These are phyloP conservation scores for Phytopythium oedochilum DNA, from an alignment of 352 stramenopile species.

Conservation along the genomic window DNA sequence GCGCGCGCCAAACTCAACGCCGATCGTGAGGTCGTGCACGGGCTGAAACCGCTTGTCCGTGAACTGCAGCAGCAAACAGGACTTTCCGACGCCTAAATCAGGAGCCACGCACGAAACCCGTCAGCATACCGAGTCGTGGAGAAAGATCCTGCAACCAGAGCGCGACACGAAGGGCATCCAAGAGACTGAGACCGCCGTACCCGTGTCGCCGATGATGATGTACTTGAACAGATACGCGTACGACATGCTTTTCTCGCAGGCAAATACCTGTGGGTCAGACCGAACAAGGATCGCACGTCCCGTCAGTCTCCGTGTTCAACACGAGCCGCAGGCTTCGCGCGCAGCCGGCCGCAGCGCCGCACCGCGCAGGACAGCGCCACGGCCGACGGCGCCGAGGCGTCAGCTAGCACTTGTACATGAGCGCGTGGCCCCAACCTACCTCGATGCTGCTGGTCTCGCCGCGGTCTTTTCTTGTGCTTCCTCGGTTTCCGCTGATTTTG, in stretches of 20 bases:
- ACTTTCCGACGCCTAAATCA: conserved; percentile 97
- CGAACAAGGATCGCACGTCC: background rate
- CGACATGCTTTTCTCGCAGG: conserved; percentile 63
- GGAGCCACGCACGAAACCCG: background rate
- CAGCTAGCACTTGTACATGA: background rate
- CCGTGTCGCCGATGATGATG: conserved; percentile 99
- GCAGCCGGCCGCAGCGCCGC: too few species aligned
- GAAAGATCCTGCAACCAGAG: background rate
- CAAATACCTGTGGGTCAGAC: background rate
- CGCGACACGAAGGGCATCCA: background rate
- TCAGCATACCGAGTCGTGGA: background rate
- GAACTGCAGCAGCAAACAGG: conserved; percentile 99
- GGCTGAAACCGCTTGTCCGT: conserved; percentile 99
- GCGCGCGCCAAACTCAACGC: conserved; percentile 98
- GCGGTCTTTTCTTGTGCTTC: conserved; percentile 2
- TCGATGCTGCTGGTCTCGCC: background rate
- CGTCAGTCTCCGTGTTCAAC: background rate
- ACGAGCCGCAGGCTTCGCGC: background rate
- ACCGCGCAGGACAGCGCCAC: background rate
- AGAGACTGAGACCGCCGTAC: conserved; percentile 27
- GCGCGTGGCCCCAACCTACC: background rate
- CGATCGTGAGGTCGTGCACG: conserved; percentile 99
- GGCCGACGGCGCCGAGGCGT: background rate
- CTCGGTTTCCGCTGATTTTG: background rate
- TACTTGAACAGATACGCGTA: conserved; percentile 98